These are phyloP conservation scores for Thermochaetoides thermophila DNA, from an alignment of 495 filamentous ascomycete genomes.

Conservation along the genomic window DNA sequence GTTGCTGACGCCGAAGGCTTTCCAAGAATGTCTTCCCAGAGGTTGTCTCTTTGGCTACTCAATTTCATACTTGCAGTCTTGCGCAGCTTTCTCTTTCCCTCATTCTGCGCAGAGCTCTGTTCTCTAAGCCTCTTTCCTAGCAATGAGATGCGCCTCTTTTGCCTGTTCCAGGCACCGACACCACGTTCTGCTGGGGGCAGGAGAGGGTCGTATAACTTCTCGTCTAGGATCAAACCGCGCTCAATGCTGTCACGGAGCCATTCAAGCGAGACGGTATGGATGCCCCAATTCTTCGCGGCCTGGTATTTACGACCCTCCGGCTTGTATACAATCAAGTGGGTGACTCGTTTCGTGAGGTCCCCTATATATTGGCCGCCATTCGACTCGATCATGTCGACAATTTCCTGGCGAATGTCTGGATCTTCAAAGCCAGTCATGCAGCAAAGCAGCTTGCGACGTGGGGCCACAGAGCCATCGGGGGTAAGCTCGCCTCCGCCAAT, in stretches of 20 bases:
- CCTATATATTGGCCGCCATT: slow-evolving; percentile 73
- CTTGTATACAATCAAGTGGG: slow-evolving; percentile 68
- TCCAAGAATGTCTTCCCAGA: slow-evolving; percentile 80
- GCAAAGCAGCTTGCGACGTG: slow-evolving; percentile 44
- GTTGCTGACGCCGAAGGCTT: too few species aligned
- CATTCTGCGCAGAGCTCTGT: slow-evolving; percentile 15
- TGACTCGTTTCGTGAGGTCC: slow-evolving; percentile 72
- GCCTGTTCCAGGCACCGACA: slow-evolving; percentile 59
- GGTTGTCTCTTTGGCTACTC: slow-evolving; percentile 57
- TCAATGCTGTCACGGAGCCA: slow-evolving; percentile 79
- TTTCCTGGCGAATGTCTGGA: slow-evolving; percentile 48
- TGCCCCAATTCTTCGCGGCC: slow-evolving; percentile 63
- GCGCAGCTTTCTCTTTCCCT: slow-evolving; percentile 56
- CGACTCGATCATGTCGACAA: slow-evolving; percentile 41
- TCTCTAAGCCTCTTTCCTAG: slow-evolving; percentile 27
- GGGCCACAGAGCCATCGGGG: slow-evolving; percentile 7
- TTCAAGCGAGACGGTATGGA: slow-evolving; percentile 62
- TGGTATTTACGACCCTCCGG: slow-evolving; percentile 79
- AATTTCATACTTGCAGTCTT: slow-evolving; percentile 68
- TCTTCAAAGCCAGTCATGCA: slow-evolving; percentile 88
- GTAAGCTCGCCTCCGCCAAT: slow-evolving; percentile 20
- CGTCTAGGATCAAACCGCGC: slow-evolving; percentile 87
- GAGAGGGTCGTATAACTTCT: slow-evolving; percentile 61
- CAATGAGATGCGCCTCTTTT: slow-evolving; percentile 22
- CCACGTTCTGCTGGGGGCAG: slow-evolving; percentile 57